Evolutionary conservation across 345 rosid species (phyloP), one percentile per base, ranked within the genome.

Genomic region (Jatropha curcas): DNA sequence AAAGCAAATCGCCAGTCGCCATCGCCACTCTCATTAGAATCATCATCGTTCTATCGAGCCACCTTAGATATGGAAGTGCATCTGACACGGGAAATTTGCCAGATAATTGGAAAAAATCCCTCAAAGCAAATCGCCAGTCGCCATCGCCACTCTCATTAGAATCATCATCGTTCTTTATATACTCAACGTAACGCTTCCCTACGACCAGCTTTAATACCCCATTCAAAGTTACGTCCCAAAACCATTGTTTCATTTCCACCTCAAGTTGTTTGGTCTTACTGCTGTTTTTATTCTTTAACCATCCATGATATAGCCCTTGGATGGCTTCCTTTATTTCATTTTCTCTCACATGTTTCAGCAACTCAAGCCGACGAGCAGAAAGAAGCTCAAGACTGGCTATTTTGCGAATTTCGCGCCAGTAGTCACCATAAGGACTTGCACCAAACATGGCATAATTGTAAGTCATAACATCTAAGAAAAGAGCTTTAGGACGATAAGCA

Each of bases 381-480:
- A 78, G 75, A 59, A 78, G 56, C 43, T 69, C 66, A 5, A 71
- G 34, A 1, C 48, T 60, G 16, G 68, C 60, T 27, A 60, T 79
- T 57, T 74, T 79, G 14, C 82, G 68, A n/a, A 74, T 39, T n/a
- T 58, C 20, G 2, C 72, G 82, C 82, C 78, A 79, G 17, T 65
- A 73, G 10, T 60, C 30, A 14, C 67, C 60, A 30, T 65, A 73
- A 0, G 71, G 46, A 1, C 34, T 25, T 0, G 70, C 50, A 7
- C 72, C 75, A 5, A 79, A 0, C 57, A 79, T 52, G 16, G 24
- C 27, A 13, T 31, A 27, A 22, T 79, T 50, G 19, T 78, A 73
- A 48, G 65, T 43, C 57, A 73, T 20, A 19, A 55, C 16, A 20
- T 73, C 60, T 20, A 22, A 30, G 43, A 64, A 65, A 55, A 65